These are phyloP conservation scores for Bocquillonia castaneifolia DNA, from an alignment of 441 rosid species.

Conservation along the genomic window DNA sequence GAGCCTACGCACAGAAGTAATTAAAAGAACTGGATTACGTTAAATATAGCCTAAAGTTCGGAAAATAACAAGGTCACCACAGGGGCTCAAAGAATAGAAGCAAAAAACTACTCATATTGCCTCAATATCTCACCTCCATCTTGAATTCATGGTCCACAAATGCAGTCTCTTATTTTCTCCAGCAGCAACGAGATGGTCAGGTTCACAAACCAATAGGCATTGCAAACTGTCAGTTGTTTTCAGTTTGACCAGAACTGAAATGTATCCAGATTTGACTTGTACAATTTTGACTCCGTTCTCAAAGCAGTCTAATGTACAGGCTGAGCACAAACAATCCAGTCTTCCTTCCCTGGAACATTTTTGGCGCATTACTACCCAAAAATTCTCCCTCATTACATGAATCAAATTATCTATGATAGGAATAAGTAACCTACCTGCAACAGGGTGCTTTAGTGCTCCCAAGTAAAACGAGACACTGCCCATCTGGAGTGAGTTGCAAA, in stretches of 20 bases:
- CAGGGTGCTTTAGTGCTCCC: constrained; percentile 62
- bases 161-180: constrained; percentile 68
- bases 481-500: constrained; percentile 70
- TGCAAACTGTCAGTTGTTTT: constrained; percentile 47
- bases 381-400: constrained; percentile 4
- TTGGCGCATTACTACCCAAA: constrained; percentile 18
- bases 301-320: constrained; percentile 52
- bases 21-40: too few species aligned
- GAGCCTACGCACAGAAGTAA: too few species aligned
- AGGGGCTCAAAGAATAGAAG: constrained; percentile 14
- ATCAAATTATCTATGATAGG: constrained; percentile 11
- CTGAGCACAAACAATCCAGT: constrained; percentile 65
- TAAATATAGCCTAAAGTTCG: background rate
- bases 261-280: constrained; percentile 61
- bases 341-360: constrained; percentile 52
- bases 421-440: constrained; percentile 63
- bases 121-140: constrained; percentile 62
- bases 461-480: constrained; percentile 54
- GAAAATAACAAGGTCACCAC: background rate
- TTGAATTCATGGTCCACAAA: constrained; percentile 72
- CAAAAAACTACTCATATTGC: constrained; percentile 17
- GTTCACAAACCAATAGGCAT: constrained; percentile 61
- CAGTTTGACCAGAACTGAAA: constrained; percentile 55
- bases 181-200: constrained; percentile 57
- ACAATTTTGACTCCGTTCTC: constrained; percentile 64